phyloP scores from a whole-genome alignment of 2,329 filamentous ascomycete genomes.

The Rutstroemia sp. region DNA sequence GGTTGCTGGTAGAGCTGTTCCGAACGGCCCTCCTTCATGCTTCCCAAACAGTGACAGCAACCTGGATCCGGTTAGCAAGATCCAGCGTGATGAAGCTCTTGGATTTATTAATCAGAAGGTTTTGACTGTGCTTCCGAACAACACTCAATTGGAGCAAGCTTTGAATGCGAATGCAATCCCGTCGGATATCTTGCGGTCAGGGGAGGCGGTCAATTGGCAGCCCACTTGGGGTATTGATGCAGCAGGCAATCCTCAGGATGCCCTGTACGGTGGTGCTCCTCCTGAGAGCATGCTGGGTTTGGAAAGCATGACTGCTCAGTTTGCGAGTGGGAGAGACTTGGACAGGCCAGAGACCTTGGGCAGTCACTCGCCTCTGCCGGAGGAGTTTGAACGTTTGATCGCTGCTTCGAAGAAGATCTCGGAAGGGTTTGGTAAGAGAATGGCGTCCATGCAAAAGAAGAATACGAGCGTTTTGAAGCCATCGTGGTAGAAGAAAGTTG shows the following conservation, averaged over 20 bases:
- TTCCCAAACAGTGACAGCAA: slow-evolving; percentile 40
- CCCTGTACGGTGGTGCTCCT: slow-evolving; percentile 14
- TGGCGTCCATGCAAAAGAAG: slow-evolving; percentile 52
- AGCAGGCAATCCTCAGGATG: slow-evolving; percentile 9
- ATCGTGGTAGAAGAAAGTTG: too few species aligned
- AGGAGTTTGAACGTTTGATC: slow-evolving; percentile 53
- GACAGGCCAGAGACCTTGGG: slow-evolving; percentile 24
- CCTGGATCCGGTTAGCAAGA: slow-evolving; percentile 55
- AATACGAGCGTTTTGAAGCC: slow-evolving; percentile 32
- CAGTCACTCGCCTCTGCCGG: slow-evolving; percentile 46
- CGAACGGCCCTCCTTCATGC: slow-evolving; percentile 55
- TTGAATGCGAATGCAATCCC: slow-evolving; percentile 28
- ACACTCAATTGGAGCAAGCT: slow-evolving; percentile 30
- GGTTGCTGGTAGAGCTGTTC: slow-evolving; percentile 57
- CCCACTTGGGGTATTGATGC: slow-evolving; percentile 21
- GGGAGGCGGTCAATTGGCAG: not conserved
- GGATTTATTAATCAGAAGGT: slow-evolving; percentile 65
- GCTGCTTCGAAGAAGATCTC: slow-evolving; percentile 48
- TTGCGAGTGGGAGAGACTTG: slow-evolving; percentile 24
- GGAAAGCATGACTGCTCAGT: slow-evolving; percentile 29
- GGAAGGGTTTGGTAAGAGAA: slow-evolving; percentile 53
- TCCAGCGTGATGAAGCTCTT: slow-evolving; percentile 58
- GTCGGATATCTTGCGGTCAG: slow-evolving; percentile 23
- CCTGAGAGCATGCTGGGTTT: slow-evolving; percentile 23
- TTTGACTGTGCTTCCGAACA: slow-evolving; percentile 39